phyloP scores from a whole-genome alignment of 176 grass and related monocot species.

The Oryza rufipogon region DNA sequence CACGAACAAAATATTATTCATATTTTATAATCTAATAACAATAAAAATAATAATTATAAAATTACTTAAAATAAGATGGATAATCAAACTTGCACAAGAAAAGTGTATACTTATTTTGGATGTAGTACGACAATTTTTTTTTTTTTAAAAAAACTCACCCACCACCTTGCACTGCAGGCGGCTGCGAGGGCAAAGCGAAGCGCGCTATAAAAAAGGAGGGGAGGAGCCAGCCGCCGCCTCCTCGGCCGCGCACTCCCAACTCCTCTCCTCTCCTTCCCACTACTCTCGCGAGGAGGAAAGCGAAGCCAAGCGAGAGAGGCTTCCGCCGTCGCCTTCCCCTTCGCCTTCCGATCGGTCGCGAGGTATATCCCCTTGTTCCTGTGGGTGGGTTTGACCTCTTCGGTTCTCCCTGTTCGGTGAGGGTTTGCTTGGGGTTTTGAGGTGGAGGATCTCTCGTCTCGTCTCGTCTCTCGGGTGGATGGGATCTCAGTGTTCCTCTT shows the following conservation, averaged over 20 bases:
- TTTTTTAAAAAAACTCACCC: not conserved
- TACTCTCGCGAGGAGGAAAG: not conserved
- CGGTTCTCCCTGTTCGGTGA: not conserved
- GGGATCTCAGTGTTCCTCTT: not conserved
- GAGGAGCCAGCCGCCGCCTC: conserved; percentile 27
- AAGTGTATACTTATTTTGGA: too few species aligned
- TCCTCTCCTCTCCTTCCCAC: too few species aligned
- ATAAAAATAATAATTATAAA: too few species aligned
- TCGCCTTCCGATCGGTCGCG: not conserved
- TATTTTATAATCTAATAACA: too few species aligned
- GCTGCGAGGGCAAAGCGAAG: not conserved
- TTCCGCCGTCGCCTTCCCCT: not conserved
- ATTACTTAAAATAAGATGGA: too few species aligned
- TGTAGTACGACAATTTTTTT: too few species aligned
- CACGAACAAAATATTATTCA: too few species aligned
- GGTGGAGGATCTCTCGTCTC: not conserved
- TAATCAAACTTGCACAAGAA: too few species aligned
- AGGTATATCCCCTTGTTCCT: not conserved
- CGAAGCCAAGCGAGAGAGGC: not conserved
- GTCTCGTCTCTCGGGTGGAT: not conserved
- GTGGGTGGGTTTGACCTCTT: not conserved
- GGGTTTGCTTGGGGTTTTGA: not conserved
- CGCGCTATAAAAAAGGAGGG: conserved; percentile 48
- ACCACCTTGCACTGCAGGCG: not conserved
- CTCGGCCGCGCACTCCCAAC: conserved; percentile 30